Percentiles rank a stretch among this genome's conserved stretches.
These are phyloP conservation scores for Diutina ranongensis DNA, from an alignment of 1,139 yeast genomes.

Conservation along the genomic window DNA sequence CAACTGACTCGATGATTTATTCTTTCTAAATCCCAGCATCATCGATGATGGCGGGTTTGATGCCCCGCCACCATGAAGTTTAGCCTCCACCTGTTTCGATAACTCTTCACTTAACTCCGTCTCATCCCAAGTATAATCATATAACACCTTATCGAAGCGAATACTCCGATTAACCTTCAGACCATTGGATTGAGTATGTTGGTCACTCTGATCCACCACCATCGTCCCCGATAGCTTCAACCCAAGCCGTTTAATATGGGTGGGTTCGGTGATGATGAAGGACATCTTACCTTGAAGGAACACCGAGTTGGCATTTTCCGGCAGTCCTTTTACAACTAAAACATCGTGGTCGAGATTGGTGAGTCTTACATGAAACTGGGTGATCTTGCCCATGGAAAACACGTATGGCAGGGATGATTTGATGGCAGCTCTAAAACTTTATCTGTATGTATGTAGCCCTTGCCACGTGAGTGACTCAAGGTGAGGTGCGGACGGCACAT, in stretches of 20 bases:
- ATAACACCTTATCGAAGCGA: slow-evolving; percentile 53
- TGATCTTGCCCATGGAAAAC: slow-evolving; percentile 14
- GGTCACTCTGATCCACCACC: slow-evolving; percentile 21
- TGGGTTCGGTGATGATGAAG: slow-evolving; percentile 65
- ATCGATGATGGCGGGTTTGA: neutral
- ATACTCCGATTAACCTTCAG: slow-evolving; percentile 24
- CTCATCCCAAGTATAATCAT: slow-evolving; percentile 70
- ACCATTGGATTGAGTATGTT: neutral
- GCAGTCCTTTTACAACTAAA: slow-evolving; percentile 65
- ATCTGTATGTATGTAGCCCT: too few relatives aligned
- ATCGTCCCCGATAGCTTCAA: slow-evolving; percentile 57
- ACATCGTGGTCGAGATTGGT: slow-evolving; percentile 69
- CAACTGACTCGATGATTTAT: slow-evolving; percentile 21
- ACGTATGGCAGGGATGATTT: too few relatives aligned
- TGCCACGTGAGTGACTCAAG: too few relatives aligned
- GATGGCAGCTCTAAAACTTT: too few relatives aligned
- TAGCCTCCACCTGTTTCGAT: slow-evolving; percentile 20
- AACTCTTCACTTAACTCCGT: slow-evolving; percentile 32
- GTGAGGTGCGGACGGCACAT: too few relatives aligned
- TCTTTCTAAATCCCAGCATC: slow-evolving; percentile 9
- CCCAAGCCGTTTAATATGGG: slow-evolving; percentile 50
- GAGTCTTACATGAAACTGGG: slow-evolving; percentile 51
- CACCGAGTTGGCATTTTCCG: slow-evolving; percentile 69
- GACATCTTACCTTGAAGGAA: slow-evolving; percentile 69
- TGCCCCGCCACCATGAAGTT: slow-evolving; percentile 1